phyloP scores from a whole-genome alignment of 768 basidiomycete species.

The Rossbeevera mucosa region DNA sequence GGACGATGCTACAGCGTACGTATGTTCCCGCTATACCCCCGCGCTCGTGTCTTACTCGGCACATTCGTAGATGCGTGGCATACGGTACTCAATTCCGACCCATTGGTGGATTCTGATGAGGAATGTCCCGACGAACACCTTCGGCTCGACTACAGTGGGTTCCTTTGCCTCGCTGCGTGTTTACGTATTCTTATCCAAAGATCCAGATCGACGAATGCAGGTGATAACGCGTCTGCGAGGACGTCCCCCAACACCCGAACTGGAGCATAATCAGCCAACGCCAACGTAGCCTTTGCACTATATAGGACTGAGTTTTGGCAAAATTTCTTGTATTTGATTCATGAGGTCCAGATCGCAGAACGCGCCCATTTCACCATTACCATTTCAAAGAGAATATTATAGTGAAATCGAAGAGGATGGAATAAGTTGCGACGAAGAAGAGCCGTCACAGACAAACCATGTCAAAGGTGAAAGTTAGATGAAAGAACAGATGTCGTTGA shows the following conservation, averaged over 20 bases:
- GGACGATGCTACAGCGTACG: constrained; percentile 68
- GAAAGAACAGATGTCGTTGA: constrained; percentile 28
- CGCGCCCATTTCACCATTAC: constrained; percentile 12
- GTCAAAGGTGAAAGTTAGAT: constrained; percentile 20
- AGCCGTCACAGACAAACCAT: constrained; percentile 12
- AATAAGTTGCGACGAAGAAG: constrained; percentile 9
- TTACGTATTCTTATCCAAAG: constrained; percentile 8
- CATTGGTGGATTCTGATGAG: constrained; percentile 73
- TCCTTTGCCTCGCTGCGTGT: constrained; percentile 2
- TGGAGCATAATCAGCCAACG: constrained; percentile 21
- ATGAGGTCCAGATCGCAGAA: constrained; percentile 1
- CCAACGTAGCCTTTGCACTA: constrained; percentile 3
- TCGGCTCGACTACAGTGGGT: constrained; percentile 61
- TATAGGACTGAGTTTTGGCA: not conserved
- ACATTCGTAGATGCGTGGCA: constrained; percentile 64
- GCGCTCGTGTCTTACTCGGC: constrained; percentile 4
- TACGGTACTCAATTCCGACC: constrained; percentile 58
- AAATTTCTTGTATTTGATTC: constrained; percentile 1
- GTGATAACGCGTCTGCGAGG: constrained; percentile 56
- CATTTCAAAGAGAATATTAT: constrained; percentile 22
- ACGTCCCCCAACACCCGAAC: constrained; percentile 54
- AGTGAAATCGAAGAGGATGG: constrained; percentile 14
- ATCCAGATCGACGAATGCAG: constrained; percentile 53
- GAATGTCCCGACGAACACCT: constrained; percentile 61
- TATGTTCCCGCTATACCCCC: not conserved